phyloP scores from a whole-genome alignment of 148 eudicot species.

The Rhododendron griersonianum region DNA sequence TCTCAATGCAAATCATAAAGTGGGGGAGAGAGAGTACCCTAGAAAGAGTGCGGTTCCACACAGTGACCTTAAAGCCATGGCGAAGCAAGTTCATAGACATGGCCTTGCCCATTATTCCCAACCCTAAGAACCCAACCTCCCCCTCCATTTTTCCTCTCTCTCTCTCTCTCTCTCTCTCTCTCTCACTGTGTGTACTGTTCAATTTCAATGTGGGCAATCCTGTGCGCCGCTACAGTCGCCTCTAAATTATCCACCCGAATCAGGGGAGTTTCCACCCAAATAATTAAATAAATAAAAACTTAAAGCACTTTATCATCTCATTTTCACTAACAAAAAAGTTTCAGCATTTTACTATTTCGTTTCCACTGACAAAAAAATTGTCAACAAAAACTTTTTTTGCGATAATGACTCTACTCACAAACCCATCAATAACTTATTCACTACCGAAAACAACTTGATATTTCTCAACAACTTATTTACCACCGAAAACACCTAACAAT shows the following conservation, averaged over 20 bases:
- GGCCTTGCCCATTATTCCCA: conserved; percentile 97
- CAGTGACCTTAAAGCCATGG: conserved; percentile 80
- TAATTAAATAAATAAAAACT: too few relatives aligned
- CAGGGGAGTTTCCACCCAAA: too few relatives aligned
- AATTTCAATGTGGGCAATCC: neutral
- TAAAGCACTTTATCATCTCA: too few relatives aligned
- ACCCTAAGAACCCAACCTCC: conserved; percentile 76
- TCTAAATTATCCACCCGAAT: neutral
- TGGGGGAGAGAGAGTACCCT: conserved; percentile 38
- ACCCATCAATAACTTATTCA: too few relatives aligned
- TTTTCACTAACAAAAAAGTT: too few relatives aligned
- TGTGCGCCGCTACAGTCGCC: neutral
- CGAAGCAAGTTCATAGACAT: conserved; percentile 84
- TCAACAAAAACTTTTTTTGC: too few relatives aligned
- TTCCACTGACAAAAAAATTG: too few relatives aligned
- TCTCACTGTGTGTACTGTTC: neutral
- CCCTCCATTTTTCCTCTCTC: conserved; percentile 37
- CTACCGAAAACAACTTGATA: too few relatives aligned
- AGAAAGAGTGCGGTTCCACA: conserved; percentile 94
- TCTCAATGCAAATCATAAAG: neutral
- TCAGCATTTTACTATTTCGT: too few relatives aligned
- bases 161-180: conserved; percentile 1
- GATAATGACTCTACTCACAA: too few relatives aligned
- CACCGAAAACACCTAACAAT: too few relatives aligned
- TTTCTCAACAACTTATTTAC: too few relatives aligned